A percentile compares a stretch with the other conserved stretches of the same genome.
Conservation (phyloP, 768 basidiomycete genomes). For the Crassisporium funariophilum region DNA sequence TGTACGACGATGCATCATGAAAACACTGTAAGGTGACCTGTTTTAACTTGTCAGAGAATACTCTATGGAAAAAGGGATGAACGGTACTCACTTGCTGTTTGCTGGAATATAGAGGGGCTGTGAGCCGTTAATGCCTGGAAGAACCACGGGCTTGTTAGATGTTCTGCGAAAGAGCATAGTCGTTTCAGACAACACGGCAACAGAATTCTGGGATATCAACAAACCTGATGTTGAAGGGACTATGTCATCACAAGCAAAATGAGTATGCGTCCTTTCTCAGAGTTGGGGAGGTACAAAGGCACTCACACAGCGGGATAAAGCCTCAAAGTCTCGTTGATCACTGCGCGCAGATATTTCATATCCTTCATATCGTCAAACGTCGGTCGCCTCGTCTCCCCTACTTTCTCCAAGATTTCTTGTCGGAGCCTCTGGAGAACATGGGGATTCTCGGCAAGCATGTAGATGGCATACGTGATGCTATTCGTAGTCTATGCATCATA, state of each 20-base stretch:
- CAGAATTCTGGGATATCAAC: too few species aligned
- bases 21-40: constrained; percentile 42
- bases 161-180: constrained; percentile 5
- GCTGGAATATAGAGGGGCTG: constrained; percentile 27
- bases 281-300: neutral
- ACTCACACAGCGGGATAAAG: constrained; percentile 39
- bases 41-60: neutral
- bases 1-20: constrained; percentile 61
- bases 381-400: constrained; percentile 40
- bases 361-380: constrained; percentile 47
- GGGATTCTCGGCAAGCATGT: constrained; percentile 47
- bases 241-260: neutral
- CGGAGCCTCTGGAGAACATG: constrained; percentile 37
- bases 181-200: neutral
- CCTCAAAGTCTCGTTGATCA: constrained; percentile 43
- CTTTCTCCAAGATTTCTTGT: constrained; percentile 39
- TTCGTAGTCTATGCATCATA: constrained; percentile 34
- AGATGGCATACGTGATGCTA: constrained; percentile 42
- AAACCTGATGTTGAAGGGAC: constrained; percentile 16
- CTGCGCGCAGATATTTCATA: constrained; percentile 42
- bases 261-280: neutral
- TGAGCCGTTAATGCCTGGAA: constrained; percentile 18
- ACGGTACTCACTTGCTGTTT: constrained; percentile 18
- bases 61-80: neutral
- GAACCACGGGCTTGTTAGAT: constrained; percentile 18